A percentile compares a stretch with the other conserved stretches of the same genome.
phyloP scores from a whole-genome alignment of 306 rosid species.

The Astragalus membranaceus region DNA sequence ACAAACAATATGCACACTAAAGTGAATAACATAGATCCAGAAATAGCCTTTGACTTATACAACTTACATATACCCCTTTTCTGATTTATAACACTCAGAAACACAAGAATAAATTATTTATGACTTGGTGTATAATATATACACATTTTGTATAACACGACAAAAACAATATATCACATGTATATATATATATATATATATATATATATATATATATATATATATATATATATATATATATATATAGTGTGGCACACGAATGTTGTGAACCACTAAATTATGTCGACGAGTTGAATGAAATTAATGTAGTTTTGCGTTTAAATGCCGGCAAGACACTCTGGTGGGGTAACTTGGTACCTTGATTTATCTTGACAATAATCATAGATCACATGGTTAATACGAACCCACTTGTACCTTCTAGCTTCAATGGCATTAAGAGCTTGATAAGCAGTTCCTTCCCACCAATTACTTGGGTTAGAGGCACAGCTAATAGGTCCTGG shows the following conservation, averaged over 20 bases:
- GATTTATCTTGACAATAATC: slow-evolving; percentile 80
- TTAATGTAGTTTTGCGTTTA: not conserved
- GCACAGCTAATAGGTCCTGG: slow-evolving; percentile 69
- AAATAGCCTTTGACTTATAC: not conserved
- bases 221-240: too few species aligned
- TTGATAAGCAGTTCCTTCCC: slow-evolving; percentile 67
- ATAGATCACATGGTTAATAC: slow-evolving; percentile 75
- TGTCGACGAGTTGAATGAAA: not conserved
- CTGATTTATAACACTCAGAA: not conserved
- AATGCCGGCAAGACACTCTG: slow-evolving; percentile 61
- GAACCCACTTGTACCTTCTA: slow-evolving; percentile 78
- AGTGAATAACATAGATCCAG: slow-evolving; percentile 5
- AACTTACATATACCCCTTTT: not conserved
- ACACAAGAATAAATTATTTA: slow-evolving; percentile 6
- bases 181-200: not conserved
- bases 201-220: too few species aligned
- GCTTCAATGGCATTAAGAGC: slow-evolving; percentile 47
- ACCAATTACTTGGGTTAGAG: slow-evolving; percentile 63
- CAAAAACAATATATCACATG: not conserved
- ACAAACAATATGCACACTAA: slow-evolving; percentile 6
- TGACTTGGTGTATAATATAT: not conserved
- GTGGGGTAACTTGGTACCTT: slow-evolving; percentile 56
- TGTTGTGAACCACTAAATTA: slow-evolving; percentile 11
- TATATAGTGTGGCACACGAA: not conserved
- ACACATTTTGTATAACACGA: not conserved